phyloP scores from a whole-genome alignment of 768 basidiomycete species.

The Kwoniella europaea region DNA sequence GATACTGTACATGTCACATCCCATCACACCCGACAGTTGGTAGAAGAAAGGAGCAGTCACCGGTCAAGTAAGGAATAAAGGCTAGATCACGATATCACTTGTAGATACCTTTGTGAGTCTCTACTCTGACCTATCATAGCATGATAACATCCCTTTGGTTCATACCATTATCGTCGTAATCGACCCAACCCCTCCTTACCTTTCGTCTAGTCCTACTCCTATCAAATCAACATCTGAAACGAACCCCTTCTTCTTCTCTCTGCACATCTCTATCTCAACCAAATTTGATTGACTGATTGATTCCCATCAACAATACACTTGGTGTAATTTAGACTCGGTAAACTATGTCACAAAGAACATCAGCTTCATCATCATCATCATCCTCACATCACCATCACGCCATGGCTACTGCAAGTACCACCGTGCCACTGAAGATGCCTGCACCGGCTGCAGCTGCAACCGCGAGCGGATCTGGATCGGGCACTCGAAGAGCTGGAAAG shows the following conservation, averaged over 20 bases:
- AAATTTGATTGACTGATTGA: not conserved
- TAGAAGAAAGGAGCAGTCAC: not conserved
- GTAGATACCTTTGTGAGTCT: not conserved
- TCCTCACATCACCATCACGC: slow-evolving; percentile 1
- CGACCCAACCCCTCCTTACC: not conserved
- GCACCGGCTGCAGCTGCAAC: not conserved
- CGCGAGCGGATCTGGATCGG: slow-evolving; percentile 2
- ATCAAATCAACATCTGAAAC: not conserved
- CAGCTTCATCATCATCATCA: not conserved
- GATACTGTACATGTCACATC: not conserved
- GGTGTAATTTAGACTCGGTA: not conserved
- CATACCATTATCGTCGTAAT: not conserved
- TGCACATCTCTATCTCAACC: not conserved
- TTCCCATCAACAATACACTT: not conserved
- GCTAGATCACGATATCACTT: not conserved
- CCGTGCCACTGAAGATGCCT: slow-evolving; percentile 14
- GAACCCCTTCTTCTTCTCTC: not conserved
- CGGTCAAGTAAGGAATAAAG: not conserved
- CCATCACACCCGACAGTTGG: not conserved
- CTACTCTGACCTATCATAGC: not conserved
- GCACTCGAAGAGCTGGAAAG: slow-evolving; percentile 1
- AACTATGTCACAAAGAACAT: not conserved
- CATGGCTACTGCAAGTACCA: slow-evolving; percentile 10
- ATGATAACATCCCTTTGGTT: not conserved
- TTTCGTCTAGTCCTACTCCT: not conserved